phyloP scores from a whole-genome alignment of 164 flowering plant species.

The Piper longum region DNA sequence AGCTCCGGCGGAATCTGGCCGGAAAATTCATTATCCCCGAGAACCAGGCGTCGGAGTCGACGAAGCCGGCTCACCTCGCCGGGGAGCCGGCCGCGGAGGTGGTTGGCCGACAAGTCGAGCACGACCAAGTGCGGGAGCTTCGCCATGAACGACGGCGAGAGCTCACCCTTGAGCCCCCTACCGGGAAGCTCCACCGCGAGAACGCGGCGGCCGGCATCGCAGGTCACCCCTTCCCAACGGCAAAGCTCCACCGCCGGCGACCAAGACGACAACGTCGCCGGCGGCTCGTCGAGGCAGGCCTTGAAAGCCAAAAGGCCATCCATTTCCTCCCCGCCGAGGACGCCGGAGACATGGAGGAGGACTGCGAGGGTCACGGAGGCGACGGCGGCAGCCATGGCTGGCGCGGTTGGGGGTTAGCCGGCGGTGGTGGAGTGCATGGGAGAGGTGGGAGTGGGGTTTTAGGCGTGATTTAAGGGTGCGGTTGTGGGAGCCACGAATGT shows the following conservation, averaged over 20 bases:
- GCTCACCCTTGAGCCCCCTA: slow-evolving; percentile 30
- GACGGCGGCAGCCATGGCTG: background rate
- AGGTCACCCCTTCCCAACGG: slow-evolving; percentile 47
- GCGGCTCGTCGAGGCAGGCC: slow-evolving; percentile 17
- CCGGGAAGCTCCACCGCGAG: slow-evolving; percentile 28
- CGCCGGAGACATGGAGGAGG: no score
- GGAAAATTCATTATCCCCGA: slow-evolving; percentile 33
- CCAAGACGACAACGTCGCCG: slow-evolving; percentile 34
- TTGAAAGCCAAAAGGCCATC: slow-evolving; percentile 38
- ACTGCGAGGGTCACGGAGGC: background rate
- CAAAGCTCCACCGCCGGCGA: slow-evolving; percentile 24
- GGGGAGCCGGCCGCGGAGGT: slow-evolving; percentile 28
- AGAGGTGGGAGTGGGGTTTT: no score
- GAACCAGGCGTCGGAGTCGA: slow-evolving; percentile 15
- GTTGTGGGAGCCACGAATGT: no score
- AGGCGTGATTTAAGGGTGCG: no score
- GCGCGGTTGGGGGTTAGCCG: no score
- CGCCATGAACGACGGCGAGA: slow-evolving; percentile 30
- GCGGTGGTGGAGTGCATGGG: no score
- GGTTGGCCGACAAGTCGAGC: slow-evolving; percentile 46
- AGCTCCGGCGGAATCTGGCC: slow-evolving; percentile 36
- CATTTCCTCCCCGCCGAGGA: slow-evolving; percentile 11
- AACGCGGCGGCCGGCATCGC: slow-evolving; percentile 27
- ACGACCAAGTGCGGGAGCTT: slow-evolving; percentile 19
- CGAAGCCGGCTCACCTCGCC: slow-evolving; percentile 16